phyloP scores from a whole-genome alignment of 805 yeast genomes.

The Candida insectorum region DNA sequence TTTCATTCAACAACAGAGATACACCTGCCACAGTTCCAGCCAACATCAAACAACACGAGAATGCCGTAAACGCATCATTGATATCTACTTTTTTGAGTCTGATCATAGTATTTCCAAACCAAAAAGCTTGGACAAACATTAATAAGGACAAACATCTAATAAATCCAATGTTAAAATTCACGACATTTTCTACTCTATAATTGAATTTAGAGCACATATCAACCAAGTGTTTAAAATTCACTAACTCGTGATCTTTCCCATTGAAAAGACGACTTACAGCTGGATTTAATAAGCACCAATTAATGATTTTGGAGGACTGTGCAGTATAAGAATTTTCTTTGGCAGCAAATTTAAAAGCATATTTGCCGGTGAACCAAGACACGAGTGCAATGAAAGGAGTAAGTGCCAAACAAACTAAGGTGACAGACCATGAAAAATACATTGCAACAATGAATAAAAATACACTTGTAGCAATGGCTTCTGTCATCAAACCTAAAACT shows the following conservation, averaged over 20 bases:
- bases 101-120: constrained; percentile 81
- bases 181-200: constrained; percentile 42
- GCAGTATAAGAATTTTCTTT: constrained; percentile 57
- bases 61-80: constrained; percentile 75
- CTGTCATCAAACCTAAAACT: constrained; percentile 54
- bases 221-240: constrained; percentile 37
- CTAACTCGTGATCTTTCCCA: constrained; percentile 52
- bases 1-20: constrained; percentile 52
- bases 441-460: constrained; percentile 64
- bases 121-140: constrained; percentile 88
- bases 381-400: constrained; percentile 61
- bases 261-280: constrained; percentile 59
- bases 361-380: constrained; percentile 48
- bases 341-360: constrained; percentile 47
- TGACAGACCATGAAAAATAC: constrained; percentile 79
- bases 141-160: constrained; percentile 56
- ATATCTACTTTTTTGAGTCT: constrained; percentile 45
- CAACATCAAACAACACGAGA: constrained; percentile 75
- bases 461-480: constrained; percentile 49
- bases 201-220: constrained; percentile 37
- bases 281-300: constrained; percentile 67
- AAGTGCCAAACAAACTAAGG: constrained; percentile 71
- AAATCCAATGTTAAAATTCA: constrained; percentile 54
- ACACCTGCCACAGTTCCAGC: constrained; percentile 57
- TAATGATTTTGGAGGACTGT: constrained; percentile 54